Percentiles rank a stretch among this genome's conserved stretches.
Evolutionary conservation across 345 rosid species (phyloP).

Genomic region (Melastoma malabathricum): DNA sequence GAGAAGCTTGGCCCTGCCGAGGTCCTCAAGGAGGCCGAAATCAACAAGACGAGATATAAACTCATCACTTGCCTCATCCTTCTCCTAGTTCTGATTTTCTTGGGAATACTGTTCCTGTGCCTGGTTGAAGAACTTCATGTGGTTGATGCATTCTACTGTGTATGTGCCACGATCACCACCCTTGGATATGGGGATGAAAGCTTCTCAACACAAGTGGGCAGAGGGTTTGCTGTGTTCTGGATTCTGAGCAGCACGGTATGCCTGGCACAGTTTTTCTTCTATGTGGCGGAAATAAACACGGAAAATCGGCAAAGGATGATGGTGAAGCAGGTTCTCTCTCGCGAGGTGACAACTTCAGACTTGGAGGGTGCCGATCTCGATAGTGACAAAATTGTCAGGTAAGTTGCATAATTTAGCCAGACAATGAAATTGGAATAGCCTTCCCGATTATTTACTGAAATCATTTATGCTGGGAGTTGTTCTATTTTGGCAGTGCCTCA

Average conservation of each 20-base stretch:
- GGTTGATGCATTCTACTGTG: constrained; percentile 42
- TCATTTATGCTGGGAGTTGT: too few species aligned
- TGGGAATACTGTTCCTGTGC: constrained; percentile 23
- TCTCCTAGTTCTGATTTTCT: constrained; percentile 18
- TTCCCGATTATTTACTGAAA: too few species aligned
- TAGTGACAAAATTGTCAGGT: constrained; percentile 35
- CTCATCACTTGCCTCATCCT: constrained; percentile 10
- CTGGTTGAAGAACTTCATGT: constrained; percentile 17
- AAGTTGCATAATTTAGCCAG: too few species aligned
- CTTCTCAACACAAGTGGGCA: constrained; percentile 32
- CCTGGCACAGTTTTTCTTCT: constrained; percentile 39
- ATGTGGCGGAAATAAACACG: constrained; percentile 30
- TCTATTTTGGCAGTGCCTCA: constrained; percentile 16
- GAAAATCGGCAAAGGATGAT: constrained; percentile 21
- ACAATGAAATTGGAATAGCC: too few species aligned
- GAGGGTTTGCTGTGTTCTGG: constrained; percentile 42
- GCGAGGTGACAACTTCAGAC: constrained; percentile 21
- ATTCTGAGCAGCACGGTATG: constrained; percentile 37
- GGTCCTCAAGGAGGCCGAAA: constrained; percentile 24
- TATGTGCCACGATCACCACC: constrained; percentile 38
- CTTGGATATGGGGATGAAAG: constrained; percentile 50
- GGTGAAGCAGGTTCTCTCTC: constrained; percentile 17
- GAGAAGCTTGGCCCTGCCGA: constrained; percentile 17
- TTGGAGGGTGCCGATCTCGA: constrained; percentile 36
- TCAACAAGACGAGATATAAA: constrained; percentile 21